Percentiles rank a stretch among this genome's conserved stretches.
Conservation (phyloP, 2,329 filamentous ascomycete species). For the Plenodomus biglobosus region DNA sequence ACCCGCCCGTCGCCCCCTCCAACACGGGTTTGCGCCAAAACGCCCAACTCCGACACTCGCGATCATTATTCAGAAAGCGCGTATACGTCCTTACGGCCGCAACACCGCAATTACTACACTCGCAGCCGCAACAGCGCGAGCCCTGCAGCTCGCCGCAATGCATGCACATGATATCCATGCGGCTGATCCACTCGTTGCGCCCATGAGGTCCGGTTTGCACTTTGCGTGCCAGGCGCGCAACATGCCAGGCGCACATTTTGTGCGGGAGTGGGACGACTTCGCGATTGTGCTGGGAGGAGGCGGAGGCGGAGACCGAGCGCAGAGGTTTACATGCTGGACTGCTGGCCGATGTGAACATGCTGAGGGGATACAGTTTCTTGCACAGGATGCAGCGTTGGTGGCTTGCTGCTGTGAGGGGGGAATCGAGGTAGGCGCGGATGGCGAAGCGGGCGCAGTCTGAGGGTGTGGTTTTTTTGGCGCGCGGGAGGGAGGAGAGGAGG, state of each 20-base stretch:
- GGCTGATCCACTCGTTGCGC: slow-evolving; percentile 35
- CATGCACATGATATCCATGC: slow-evolving; percentile 35
- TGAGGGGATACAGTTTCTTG: slow-evolving; percentile 29
- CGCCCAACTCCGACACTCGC: slow-evolving; percentile 21
- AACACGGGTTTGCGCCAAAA: slow-evolving; percentile 26
- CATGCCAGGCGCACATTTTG: slow-evolving; percentile 40
- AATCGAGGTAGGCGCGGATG: slow-evolving; percentile 29
- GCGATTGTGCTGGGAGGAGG: no score
- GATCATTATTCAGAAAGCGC: slow-evolving; percentile 33
- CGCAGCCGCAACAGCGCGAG: slow-evolving; percentile 31
- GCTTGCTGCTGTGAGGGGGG: slow-evolving; percentile 9
- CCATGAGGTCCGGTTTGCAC: slow-evolving; percentile 21
- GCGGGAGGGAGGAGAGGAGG: slow-evolving; percentile 21
- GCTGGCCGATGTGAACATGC: slow-evolving; percentile 35
- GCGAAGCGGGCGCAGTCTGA: slow-evolving; percentile 35
- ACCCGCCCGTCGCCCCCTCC: no score
- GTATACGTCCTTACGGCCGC: slow-evolving; percentile 33
- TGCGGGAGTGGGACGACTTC: slow-evolving; percentile 34
- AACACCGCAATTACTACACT: slow-evolving; percentile 36
- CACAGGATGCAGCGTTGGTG: slow-evolving; percentile 37
- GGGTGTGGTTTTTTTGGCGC: slow-evolving; percentile 13
- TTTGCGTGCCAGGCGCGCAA: slow-evolving; percentile 29
- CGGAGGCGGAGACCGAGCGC: no score
- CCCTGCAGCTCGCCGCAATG: slow-evolving; percentile 36
- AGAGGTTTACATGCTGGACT: slow-evolving; percentile 29